A percentile compares a stretch with the other conserved stretches of the same genome.
phyloP scores from a whole-genome alignment of 2,329 filamentous ascomycete species.

The Byssothecium circinans region DNA sequence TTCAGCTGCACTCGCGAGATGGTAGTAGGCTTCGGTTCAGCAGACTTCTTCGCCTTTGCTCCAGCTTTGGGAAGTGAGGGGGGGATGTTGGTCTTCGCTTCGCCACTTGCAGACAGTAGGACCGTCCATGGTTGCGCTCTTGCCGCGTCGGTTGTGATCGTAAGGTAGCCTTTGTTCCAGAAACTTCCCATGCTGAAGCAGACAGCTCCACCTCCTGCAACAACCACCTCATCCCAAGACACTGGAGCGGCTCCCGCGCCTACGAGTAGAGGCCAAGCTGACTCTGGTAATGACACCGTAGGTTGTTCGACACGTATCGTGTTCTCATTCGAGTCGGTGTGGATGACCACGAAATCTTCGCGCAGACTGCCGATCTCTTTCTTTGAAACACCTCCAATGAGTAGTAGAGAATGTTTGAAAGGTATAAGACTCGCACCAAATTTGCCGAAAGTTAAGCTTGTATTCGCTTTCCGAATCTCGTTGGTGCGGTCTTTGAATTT shows the following conservation, averaged over 20 bases:
- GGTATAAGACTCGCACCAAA: conserved; percentile 57
- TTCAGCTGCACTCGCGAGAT: conserved; percentile 59
- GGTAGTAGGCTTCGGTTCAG: conserved; percentile 11
- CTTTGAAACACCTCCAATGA: conserved; percentile 56
- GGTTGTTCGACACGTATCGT: conserved; percentile 23
- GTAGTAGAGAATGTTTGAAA: conserved; percentile 49
- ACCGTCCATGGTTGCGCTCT: conserved; percentile 21
- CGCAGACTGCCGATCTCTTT: conserved; percentile 27
- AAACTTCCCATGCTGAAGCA: conserved; percentile 90
- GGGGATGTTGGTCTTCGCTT: conserved; percentile 2
- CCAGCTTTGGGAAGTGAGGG: conserved; percentile 2
- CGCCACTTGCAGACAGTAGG: neutral
- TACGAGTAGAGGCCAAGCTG: conserved; percentile 67
- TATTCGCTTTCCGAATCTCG: conserved; percentile 17
- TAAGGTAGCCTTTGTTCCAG: conserved; percentile 61
- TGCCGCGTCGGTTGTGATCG: conserved; percentile 19
- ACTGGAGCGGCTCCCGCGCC: conserved; percentile 63
- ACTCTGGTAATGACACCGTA: conserved; percentile 23
- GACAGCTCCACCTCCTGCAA: conserved; percentile 79
- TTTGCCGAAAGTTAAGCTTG: conserved; percentile 39
- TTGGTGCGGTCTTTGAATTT: conserved; percentile 34
- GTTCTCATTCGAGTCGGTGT: conserved; percentile 14
- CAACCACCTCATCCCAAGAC: conserved; percentile 55
- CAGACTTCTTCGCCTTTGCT: conserved; percentile 15
- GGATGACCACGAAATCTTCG: conserved; percentile 33